Evolutionary conservation across 208 protist genomes (phyloP).

Genomic region (Leishmania guyanensis): DNA sequence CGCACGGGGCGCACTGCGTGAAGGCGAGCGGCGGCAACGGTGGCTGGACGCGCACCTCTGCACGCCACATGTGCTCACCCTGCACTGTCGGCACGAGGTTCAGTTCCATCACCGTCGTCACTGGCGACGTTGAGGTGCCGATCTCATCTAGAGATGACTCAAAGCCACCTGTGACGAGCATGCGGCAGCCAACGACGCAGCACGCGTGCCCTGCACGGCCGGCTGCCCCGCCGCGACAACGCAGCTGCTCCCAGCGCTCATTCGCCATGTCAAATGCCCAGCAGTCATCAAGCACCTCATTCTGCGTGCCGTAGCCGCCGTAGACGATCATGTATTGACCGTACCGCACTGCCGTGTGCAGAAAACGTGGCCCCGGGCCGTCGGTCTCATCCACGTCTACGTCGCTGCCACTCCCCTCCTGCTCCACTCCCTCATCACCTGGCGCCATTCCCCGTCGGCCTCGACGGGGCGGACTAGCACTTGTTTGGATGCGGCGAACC

Average conservation of each 20-base stretch:
- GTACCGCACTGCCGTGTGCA: constrained; percentile 80
- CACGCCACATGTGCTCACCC: constrained; percentile 62
- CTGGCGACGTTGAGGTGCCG: constrained; percentile 5
- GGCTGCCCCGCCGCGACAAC: constrained; percentile 32
- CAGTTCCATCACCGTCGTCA: constrained; percentile 50
- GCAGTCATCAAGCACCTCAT: constrained; percentile 61
- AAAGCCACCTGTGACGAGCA: constrained; percentile 80
- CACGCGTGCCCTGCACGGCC: constrained; percentile 68
- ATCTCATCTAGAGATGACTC: constrained; percentile 54
- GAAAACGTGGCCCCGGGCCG: constrained; percentile 45
- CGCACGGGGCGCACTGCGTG: constrained; percentile 58
- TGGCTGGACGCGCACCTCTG: constrained; percentile 30
- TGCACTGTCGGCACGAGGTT: constrained; percentile 60
- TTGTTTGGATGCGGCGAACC: constrained; percentile 44
- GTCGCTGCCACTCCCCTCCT: background rate
- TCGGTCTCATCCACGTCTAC: background rate
- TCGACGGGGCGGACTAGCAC: background rate
- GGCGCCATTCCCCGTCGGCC: background rate
- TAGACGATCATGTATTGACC: constrained; percentile 85
- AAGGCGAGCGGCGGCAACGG: constrained; percentile 72
- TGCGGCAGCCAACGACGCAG: constrained; percentile 70
- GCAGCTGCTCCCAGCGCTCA: constrained; percentile 76
- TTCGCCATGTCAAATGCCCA: constrained; percentile 87
- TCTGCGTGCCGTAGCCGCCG: constrained; percentile 76
- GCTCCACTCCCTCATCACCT: constrained; percentile 5